phyloP scores from a whole-genome alignment of 140 eudicot species.

The Flaveria floridana region DNA sequence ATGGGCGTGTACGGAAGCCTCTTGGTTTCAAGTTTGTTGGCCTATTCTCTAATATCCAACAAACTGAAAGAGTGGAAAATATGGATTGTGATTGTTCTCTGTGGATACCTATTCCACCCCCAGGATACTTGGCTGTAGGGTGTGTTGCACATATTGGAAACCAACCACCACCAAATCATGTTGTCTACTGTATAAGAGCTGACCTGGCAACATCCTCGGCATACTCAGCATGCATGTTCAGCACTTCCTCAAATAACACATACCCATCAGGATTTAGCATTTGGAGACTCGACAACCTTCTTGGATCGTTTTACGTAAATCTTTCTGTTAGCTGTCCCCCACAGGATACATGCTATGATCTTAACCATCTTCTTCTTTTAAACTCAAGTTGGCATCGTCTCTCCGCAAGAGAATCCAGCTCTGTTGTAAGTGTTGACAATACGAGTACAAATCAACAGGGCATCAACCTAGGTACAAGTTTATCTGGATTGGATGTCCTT shows the following conservation, averaged over 20 bases:
- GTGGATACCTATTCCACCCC: conserved; percentile 92
- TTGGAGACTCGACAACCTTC: conserved; percentile 82
- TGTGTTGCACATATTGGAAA: conserved; percentile 78
- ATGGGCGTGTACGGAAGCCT: conserved; percentile 95
- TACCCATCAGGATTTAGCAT: conserved; percentile 83
- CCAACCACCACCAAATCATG: conserved; percentile 83
- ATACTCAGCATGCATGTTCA: conserved; percentile 73
- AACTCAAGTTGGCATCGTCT: conserved; percentile 55
- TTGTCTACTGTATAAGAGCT: conserved; percentile 78
- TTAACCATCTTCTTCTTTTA: conserved; percentile 68
- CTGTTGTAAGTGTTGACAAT: conserved; percentile 35
- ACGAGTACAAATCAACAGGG: conserved; percentile 39
- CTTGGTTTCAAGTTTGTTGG: conserved; percentile 80
- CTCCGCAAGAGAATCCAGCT: conserved; percentile 42
- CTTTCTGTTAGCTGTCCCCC: conserved; percentile 54
- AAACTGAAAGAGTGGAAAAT: conserved; percentile 42
- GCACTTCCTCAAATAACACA: conserved; percentile 42
- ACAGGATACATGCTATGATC: conserved; percentile 59
- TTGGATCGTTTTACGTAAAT: conserved; percentile 83
- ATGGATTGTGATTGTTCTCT: conserved; percentile 66
- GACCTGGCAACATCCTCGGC: conserved; percentile 89
- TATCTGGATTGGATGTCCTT: conserved; percentile 77
- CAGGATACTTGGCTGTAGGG: conserved; percentile 81
- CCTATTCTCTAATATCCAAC: conserved; percentile 57
- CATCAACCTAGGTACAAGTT: conserved; percentile 43